A percentile compares a stretch with the other conserved stretches of the same genome.
These are phyloP conservation scores for Penicillium rolfsii DNA, from an alignment of 2,329 filamentous ascomycete genomes.

Conservation along the genomic window DNA sequence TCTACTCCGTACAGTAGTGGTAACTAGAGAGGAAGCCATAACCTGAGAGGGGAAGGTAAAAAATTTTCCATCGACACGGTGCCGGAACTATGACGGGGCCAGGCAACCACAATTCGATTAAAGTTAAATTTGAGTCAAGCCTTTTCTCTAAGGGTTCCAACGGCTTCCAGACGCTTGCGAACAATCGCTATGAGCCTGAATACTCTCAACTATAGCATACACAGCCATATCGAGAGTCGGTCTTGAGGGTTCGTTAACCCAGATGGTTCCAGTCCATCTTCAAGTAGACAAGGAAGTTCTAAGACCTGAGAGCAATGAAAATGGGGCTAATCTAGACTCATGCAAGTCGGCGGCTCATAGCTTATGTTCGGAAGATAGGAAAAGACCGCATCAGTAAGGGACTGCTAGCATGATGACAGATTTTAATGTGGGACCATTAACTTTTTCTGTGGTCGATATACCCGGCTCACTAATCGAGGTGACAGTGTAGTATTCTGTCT, in stretches of 20 bases:
- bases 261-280: neutral
- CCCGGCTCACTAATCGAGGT: neutral
- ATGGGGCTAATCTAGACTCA: neutral
- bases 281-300: no score
- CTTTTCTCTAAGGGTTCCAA: neutral
- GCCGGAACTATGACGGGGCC: neutral
- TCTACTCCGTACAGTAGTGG: neutral
- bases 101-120: constrained; percentile 1
- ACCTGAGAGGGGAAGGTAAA: neutral
- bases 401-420: neutral
- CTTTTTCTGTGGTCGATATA: neutral
- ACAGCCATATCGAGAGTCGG: neutral
- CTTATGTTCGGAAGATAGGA: neutral
- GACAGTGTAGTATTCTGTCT: neutral
- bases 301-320: neutral
- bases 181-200: neutral
- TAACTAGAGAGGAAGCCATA: neutral
- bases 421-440: neutral
- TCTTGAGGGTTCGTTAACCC: neutral
- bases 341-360: neutral
- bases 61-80: neutral
- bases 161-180: neutral
- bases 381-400: neutral
- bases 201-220: neutral
- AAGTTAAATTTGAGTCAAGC: neutral